A percentile compares a stretch with the other conserved stretches of the same genome.
Conservation (phyloP, 129 eudicot species). For the Chrysanthemum seticuspe region DNA sequence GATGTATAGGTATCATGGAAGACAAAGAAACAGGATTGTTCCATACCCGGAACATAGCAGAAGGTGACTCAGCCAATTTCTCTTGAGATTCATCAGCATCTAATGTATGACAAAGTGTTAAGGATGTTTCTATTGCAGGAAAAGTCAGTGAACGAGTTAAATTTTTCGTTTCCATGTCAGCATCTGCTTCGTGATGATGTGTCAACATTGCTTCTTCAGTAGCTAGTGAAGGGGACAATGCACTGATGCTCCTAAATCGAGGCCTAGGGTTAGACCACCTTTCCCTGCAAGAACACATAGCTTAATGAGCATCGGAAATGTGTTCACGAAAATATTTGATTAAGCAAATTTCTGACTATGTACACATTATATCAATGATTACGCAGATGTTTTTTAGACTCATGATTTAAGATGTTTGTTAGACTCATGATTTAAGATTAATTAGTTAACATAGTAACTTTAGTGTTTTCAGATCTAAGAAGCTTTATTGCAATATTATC, state of each 20-base stretch:
- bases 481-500: too few relatives aligned
- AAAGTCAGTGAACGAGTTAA: constrained; percentile 26
- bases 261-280: background rate
- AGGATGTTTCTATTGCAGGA: constrained; percentile 23
- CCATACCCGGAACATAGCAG: constrained; percentile 50
- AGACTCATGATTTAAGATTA: too few relatives aligned
- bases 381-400: background rate
- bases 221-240: constrained; percentile 35
- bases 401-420: too few relatives aligned
- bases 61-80: constrained; percentile 27
- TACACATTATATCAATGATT: background rate
- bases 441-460: too few relatives aligned
- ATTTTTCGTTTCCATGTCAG: constrained; percentile 24
- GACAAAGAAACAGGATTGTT: background rate
- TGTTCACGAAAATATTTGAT: background rate
- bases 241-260: constrained; percentile 20
- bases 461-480: too few relatives aligned
- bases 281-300: background rate
- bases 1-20: background rate
- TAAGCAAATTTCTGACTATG: background rate
- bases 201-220: constrained; percentile 20
- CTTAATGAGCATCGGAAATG: background rate
- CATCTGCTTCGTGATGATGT: constrained; percentile 20
- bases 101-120: too few relatives aligned
- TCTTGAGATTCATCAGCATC: constrained; percentile 20